phyloP scores from a whole-genome alignment of 495 filamentous ascomycete genomes.

The Lophiotrema nucula region DNA sequence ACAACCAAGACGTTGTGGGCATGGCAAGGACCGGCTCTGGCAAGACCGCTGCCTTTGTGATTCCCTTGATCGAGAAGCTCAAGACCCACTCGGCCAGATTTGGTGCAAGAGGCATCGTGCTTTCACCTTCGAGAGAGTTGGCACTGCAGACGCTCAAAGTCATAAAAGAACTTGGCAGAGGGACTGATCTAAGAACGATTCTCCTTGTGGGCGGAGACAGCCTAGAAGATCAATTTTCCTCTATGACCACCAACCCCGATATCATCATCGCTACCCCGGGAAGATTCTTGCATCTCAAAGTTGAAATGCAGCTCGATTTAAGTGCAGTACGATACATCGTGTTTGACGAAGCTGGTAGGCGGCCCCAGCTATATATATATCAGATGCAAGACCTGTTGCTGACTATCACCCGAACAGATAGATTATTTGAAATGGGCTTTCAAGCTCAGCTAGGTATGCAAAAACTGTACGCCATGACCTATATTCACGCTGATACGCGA shows the following conservation, averaged over 20 bases:
- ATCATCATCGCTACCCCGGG: conserved; percentile 96
- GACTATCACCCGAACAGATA: too few species aligned
- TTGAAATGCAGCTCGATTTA: conserved; percentile 89
- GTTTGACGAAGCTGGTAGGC: conserved; percentile 97
- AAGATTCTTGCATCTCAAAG: conserved; percentile 90
- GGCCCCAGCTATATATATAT: too few species aligned
- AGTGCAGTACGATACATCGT: conserved; percentile 86
- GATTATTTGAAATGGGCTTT: conserved; percentile 98
- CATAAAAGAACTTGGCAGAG: conserved; percentile 86
- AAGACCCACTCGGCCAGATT: conserved; percentile 84
- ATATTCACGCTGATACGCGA: too few species aligned
- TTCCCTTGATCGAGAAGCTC: conserved; percentile 67
- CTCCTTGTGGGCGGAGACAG: conserved; percentile 93
- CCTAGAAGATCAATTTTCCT: conserved; percentile 89
- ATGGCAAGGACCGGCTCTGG: conserved; percentile 66
- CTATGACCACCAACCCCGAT: conserved; percentile 92
- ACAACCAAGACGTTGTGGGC: conserved; percentile 87
- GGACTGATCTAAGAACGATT: conserved; percentile 84
- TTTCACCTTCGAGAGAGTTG: conserved; percentile 90
- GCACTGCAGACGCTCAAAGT: conserved; percentile 95
- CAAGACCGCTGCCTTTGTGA: not conserved
- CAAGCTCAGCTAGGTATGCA: conserved; percentile 84
- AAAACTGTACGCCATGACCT: too few species aligned
- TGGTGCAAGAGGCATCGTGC: conserved; percentile 77
- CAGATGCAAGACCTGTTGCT: too few species aligned